Conservation (phyloP, 2,329 filamentous ascomycete genomes). For the Juglanconis oblonga region DNA sequence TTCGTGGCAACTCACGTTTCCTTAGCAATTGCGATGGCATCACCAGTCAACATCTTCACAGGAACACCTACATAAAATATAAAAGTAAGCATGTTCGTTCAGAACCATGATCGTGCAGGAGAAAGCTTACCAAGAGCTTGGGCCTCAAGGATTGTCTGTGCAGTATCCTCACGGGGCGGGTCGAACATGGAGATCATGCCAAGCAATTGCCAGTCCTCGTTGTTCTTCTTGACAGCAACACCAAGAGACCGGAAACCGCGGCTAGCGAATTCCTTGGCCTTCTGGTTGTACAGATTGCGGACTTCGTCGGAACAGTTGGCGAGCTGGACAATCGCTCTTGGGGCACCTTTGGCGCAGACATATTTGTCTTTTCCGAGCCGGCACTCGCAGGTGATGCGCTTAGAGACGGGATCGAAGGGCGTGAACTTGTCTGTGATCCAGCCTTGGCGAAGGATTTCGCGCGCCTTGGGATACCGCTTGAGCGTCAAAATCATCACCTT, state of each 20-base stretch:
- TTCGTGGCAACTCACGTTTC: constrained; percentile 47
- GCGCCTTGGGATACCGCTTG: constrained; percentile 73
- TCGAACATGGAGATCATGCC: constrained; percentile 81
- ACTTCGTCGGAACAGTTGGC: constrained; percentile 65
- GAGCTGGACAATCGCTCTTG: constrained; percentile 70
- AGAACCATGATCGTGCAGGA: not conserved
- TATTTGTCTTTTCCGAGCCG: constrained; percentile 68
- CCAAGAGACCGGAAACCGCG: constrained; percentile 79
- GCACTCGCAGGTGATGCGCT: constrained; percentile 71
- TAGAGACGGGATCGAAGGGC: constrained; percentile 75
- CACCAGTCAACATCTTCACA: constrained; percentile 80
- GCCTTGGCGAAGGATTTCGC: constrained; percentile 70
- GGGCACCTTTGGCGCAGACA: constrained; percentile 74
- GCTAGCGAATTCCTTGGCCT: constrained; percentile 72
- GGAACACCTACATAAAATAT: constrained; percentile 51
- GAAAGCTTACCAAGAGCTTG: constrained; percentile 12
- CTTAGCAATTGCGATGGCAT: constrained; percentile 75
- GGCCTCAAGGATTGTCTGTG: constrained; percentile 73
- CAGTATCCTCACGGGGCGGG: constrained; percentile 74
- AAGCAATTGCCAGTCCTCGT: constrained; percentile 59
- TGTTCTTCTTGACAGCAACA: constrained; percentile 55
- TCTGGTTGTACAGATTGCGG: constrained; percentile 65
- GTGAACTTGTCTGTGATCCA: constrained; percentile 78
- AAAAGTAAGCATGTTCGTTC: not conserved
- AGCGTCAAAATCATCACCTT: constrained; percentile 76